Evolutionary conservation across 2,329 filamentous ascomycete species (phyloP).

Genomic region (Fusarium sulawesiense): DNA sequence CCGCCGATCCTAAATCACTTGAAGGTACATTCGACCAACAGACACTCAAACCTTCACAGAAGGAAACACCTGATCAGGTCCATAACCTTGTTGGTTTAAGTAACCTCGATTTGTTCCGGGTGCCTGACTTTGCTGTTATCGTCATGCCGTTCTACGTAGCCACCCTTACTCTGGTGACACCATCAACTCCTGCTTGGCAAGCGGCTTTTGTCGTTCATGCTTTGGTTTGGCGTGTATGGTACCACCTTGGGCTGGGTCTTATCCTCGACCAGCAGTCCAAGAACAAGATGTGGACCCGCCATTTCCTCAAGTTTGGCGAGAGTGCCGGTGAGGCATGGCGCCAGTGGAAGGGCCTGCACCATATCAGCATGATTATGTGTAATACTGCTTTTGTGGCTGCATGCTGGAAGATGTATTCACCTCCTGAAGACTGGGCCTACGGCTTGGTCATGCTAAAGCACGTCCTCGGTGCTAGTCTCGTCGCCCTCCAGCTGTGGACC

Average conservation of each 20-base stretch:
- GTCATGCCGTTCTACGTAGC: constrained; percentile 82
- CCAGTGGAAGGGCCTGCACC: constrained; percentile 97
- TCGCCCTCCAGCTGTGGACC: constrained; percentile 93
- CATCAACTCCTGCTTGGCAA: constrained; percentile 80
- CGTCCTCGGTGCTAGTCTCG: constrained; percentile 81
- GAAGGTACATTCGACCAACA: constrained; percentile 43
- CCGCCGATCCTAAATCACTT: constrained; percentile 42
- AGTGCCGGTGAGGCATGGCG: constrained; percentile 91
- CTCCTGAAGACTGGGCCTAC: constrained; percentile 88
- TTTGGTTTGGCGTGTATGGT: constrained; percentile 88
- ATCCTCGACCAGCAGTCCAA: constrained; percentile 88
- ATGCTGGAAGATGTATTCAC: constrained; percentile 94
- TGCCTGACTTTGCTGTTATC: constrained; percentile 84
- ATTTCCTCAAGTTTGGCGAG: constrained; percentile 97
- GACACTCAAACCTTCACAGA: constrained; percentile 39
- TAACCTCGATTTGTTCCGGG: constrained; percentile 90
- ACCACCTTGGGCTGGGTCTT: constrained; percentile 85
- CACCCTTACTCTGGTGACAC: constrained; percentile 78
- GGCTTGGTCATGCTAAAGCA: constrained; percentile 89
- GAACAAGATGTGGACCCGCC: constrained; percentile 93
- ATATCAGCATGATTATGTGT: constrained; percentile 90
- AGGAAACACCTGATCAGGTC: constrained; percentile 70
- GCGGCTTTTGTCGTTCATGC: constrained; percentile 85
- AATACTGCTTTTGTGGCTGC: constrained; percentile 90
- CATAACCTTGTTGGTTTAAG: constrained; percentile 85